Evolutionary conservation across 2,329 filamentous ascomycete species (phyloP).

Genomic region (Gyromitra esculenta): DNA sequence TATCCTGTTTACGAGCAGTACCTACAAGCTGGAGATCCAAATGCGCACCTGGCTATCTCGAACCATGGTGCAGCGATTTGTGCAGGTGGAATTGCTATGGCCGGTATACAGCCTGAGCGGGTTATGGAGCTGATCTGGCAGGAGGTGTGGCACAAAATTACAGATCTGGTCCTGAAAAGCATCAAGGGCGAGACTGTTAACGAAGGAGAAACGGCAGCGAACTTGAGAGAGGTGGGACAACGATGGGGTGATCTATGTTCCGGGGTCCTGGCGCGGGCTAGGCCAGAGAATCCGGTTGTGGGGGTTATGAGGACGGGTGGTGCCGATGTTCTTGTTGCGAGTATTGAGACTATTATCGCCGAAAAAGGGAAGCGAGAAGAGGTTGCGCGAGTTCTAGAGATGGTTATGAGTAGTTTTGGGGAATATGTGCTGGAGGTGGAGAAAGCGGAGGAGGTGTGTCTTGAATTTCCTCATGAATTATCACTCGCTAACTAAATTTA

Average conservation of each 20-base stretch:
- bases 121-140: slow-evolving; percentile 59
- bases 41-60: neutral
- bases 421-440: slow-evolving; percentile 9
- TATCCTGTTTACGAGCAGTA: slow-evolving; percentile 69
- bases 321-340: slow-evolving; percentile 22
- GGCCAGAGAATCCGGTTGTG: slow-evolving; percentile 35
- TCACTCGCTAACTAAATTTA: neutral
- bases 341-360: slow-evolving; percentile 16
- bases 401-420: slow-evolving; percentile 27
- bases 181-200: slow-evolving; percentile 76
- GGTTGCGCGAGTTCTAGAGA: slow-evolving; percentile 33
- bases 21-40: slow-evolving; percentile 58
- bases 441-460: slow-evolving; percentile 24
- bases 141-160: slow-evolving; percentile 72
- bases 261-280: slow-evolving; percentile 61
- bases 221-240: slow-evolving; percentile 75
- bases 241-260: slow-evolving; percentile 73
- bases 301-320: slow-evolving; percentile 29
- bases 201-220: slow-evolving; percentile 68
- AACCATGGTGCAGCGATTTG: slow-evolving; percentile 41
- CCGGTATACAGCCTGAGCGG: slow-evolving; percentile 21
- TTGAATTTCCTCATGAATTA: neutral
- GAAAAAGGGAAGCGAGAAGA: slow-evolving; percentile 26
- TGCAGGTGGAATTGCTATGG: slow-evolving; percentile 46
- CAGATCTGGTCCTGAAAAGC: slow-evolving; percentile 69